phyloP scores from a whole-genome alignment of 176 grass and related monocot genomes.

The Bolboschoenus planiculmis region DNA sequence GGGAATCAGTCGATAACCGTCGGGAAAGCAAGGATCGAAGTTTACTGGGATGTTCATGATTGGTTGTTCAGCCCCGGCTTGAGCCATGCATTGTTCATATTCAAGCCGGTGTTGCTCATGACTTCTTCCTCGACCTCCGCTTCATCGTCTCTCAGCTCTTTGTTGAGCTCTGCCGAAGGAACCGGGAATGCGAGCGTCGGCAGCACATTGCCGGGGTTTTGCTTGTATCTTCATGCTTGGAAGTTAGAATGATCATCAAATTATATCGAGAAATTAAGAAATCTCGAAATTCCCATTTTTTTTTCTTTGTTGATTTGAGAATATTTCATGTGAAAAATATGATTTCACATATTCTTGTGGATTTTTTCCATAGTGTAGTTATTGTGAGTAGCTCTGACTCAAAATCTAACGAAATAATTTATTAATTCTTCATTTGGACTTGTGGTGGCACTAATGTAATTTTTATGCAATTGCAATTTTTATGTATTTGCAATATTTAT shows the following conservation, averaged over 20 bases:
- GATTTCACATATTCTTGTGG: background rate
- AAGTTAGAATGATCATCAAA: conserved; percentile 52
- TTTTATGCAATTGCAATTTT: background rate
- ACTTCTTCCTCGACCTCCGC: conserved; percentile 25
- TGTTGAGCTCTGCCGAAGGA: background rate
- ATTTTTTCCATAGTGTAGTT: background rate
- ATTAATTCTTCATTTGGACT: background rate
- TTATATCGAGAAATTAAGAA: conserved; percentile 11
- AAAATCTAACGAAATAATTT: background rate
- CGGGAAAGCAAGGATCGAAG: conserved; percentile 61
- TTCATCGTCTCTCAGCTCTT: background rate
- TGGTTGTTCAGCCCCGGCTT: conserved; percentile 80
- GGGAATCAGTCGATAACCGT: conserved; percentile 75
- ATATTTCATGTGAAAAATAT: conserved; percentile 7
- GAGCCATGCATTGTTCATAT: conserved; percentile 68
- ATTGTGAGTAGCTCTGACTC: conserved; percentile 3
- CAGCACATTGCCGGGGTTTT: conserved; percentile 28
- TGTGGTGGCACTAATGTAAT: background rate
- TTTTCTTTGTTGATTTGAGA: conserved; percentile 6
- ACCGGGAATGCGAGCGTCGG: background rate
- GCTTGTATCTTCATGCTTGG: conserved; percentile 80
- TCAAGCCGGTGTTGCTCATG: conserved; percentile 51
- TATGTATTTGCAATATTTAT: no score
- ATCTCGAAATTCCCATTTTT: background rate
- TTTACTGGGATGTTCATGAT: conserved; percentile 88